These are phyloP conservation scores for Voacanga thouarsii DNA, from an alignment of 257 asterid species.

Conservation along the genomic window DNA sequence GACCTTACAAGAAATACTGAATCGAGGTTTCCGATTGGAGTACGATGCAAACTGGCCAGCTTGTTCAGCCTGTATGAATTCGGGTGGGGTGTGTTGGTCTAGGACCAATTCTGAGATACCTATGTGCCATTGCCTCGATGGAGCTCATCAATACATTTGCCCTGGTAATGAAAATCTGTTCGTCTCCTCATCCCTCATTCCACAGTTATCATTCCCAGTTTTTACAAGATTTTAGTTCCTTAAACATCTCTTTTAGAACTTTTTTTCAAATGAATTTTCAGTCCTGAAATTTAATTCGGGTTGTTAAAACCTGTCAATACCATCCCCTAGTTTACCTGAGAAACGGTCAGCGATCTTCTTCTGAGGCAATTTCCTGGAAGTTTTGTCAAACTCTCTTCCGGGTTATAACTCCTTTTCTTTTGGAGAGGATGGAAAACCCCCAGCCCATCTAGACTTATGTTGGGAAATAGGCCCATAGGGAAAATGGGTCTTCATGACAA, in stretches of 20 bases:
- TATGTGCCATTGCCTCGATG: constrained; percentile 24
- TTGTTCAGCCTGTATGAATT: constrained; percentile 11
- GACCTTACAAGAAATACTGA: constrained; percentile 2
- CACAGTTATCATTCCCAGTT: too few species aligned
- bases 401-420: too few species aligned
- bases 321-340: too few species aligned
- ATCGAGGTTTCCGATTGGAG: constrained; percentile 15
- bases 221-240: too few species aligned
- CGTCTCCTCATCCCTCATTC: not conserved
- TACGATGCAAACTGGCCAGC: not conserved
- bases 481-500: not conserved
- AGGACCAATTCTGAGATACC: not conserved
- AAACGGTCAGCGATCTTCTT: not conserved
- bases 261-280: too few species aligned
- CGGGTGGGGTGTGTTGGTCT: constrained; percentile 25
- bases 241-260: too few species aligned
- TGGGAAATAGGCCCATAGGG: not conserved
- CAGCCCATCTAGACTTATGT: not conserved
- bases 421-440: too few species aligned
- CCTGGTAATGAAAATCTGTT: not conserved
- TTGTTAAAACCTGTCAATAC: too few species aligned
- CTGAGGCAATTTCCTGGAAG: not conserved
- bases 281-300: too few species aligned
- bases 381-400: not conserved
- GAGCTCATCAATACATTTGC: not conserved